Evolutionary conservation across 2,329 filamentous ascomycete species (phyloP).

Genomic region (Septoria linicola): DNA sequence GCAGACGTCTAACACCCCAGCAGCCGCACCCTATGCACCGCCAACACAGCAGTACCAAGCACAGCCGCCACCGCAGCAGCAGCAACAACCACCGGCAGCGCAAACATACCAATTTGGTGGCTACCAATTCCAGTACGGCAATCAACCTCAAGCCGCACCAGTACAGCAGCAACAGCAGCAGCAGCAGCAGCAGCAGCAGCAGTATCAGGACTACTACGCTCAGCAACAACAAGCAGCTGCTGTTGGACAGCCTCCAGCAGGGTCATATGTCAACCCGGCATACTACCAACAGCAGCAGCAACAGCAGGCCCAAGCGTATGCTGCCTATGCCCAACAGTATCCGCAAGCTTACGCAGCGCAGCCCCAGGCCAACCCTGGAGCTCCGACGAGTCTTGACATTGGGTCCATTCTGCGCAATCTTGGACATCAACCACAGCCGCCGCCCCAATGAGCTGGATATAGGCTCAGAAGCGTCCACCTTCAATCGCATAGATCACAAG

Average conservation of each 20-base stretch:
- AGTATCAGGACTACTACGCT: conserved; percentile 25
- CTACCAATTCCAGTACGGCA: conserved; percentile 32
- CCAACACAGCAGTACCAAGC: conserved; percentile 12
- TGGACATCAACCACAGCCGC: no score
- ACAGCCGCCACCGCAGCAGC: conserved; percentile 12
- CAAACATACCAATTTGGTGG: conserved; percentile 89
- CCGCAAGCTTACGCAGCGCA: conserved; percentile 1
- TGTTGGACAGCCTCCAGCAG: conserved; percentile 25
- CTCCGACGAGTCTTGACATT: no score
- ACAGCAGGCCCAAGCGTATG: background rate
- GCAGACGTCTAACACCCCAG: conserved; percentile 17
- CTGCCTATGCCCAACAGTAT: conserved; percentile 6
- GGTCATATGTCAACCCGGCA: conserved; percentile 38
- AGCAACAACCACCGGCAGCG: conserved; percentile 71
- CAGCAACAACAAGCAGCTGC: conserved; percentile 22
- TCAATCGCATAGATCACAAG: no score
- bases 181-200: conserved; percentile 19
- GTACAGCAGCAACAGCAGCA: background rate
- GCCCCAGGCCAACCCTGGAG: no score
- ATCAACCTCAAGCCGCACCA: background rate
- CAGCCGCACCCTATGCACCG: conserved; percentile 1
- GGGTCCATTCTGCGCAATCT: no score
- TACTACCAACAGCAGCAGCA: conserved; percentile 32
- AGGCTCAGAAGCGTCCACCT: no score
- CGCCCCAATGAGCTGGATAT: no score